Conservation (phyloP, 129 eudicot species). For the Tagetes erecta region DNA sequence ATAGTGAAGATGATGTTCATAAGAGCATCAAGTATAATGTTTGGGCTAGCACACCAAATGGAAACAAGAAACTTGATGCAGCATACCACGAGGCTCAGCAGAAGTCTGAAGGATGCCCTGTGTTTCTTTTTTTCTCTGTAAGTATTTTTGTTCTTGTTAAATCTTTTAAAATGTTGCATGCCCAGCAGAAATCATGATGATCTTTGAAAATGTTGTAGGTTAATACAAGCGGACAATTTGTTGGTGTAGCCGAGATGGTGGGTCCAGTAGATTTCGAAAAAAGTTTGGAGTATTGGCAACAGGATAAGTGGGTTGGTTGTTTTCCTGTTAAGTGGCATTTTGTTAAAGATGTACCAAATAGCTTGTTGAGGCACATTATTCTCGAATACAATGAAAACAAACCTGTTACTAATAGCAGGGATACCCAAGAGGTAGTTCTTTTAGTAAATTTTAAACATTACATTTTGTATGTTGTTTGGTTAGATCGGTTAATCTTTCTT, state of each 20-base stretch:
- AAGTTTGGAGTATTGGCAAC: constrained; percentile 87
- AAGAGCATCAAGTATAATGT: constrained; percentile 82
- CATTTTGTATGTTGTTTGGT: background rate
- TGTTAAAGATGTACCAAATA: constrained; percentile 79
- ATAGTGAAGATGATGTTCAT: constrained; percentile 88
- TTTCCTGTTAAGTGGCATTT: constrained; percentile 96
- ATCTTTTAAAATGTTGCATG: background rate
- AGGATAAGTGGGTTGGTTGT: constrained; percentile 90
- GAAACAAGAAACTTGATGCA: constrained; percentile 80
- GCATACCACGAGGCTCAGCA: constrained; percentile 72
- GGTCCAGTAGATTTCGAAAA: constrained; percentile 76
- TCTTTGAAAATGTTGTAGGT: constrained; percentile 39
- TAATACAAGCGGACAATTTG: constrained; percentile 89
- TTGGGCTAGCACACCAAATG: constrained; percentile 87
- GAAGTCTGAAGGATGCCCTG: constrained; percentile 64
- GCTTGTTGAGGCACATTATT: constrained; percentile 71
- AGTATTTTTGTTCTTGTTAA: background rate
- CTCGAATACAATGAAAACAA: constrained; percentile 81
- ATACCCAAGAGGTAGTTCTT: constrained; percentile 72
- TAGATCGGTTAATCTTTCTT: background rate
- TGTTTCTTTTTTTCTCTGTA: constrained; percentile 79
- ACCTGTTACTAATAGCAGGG: constrained; percentile 87
- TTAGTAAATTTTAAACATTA: too few relatives aligned
- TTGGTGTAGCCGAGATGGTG: constrained; percentile 83
- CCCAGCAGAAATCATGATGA: too few relatives aligned